Evolutionary conservation across 768 basidiomycete species (phyloP).

Genomic region (Mycena maculata): DNA sequence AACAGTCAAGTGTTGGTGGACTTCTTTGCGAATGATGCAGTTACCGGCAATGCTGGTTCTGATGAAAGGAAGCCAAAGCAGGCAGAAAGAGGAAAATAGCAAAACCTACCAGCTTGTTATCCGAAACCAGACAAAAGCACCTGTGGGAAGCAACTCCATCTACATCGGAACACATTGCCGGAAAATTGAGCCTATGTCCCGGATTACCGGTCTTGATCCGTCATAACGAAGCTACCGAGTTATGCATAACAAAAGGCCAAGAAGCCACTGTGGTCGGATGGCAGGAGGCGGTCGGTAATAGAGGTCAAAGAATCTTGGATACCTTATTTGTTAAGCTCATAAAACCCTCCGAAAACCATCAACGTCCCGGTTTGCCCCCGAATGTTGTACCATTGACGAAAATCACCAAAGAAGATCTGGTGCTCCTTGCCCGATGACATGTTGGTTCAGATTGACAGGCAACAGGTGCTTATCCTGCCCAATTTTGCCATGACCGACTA

Average conservation of each 20-base stretch:
- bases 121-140: too few species aligned
- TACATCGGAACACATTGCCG: background rate
- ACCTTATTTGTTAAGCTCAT: background rate
- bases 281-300: background rate
- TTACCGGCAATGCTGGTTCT: too few species aligned
- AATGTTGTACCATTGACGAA: background rate
- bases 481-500: conserved; percentile 3
- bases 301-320: background rate
- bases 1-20: conserved; percentile 37
- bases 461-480: background rate
- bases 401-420: background rate
- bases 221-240: background rate
- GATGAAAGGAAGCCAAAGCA: too few species aligned
- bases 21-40: conserved; percentile 37
- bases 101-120: too few species aligned
- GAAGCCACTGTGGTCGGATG: background rate
- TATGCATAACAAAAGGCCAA: background rate
- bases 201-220: background rate
- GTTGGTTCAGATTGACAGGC: background rate
- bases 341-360: background rate
- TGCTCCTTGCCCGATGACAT: background rate
- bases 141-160: too few species aligned
- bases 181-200: background rate
- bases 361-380: background rate
- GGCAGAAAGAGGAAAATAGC: too few species aligned